Evolutionary conservation across 148 eudicot genomes (phyloP), one percentile per base, ranked within the genome.

Genomic region (Chenopodium suecicum): DNA sequence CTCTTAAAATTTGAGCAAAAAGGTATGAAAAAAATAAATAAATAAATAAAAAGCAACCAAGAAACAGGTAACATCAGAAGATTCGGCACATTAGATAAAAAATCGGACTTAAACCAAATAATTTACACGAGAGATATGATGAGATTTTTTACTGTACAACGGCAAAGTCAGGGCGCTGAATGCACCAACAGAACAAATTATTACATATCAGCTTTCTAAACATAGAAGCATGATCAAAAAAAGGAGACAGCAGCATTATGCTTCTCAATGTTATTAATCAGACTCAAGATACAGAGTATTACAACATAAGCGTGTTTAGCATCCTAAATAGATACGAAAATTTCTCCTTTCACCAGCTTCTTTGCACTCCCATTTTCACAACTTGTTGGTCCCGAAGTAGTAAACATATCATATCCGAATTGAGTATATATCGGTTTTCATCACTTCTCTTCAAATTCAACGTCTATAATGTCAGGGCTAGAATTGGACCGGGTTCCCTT

Each of bases 391-490:
- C 44, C 27, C 29, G 2, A 71, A 22, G 19, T 70, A 46, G 69
- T 46, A 10, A 29, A 62, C n/a, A 47, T 41, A 41, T 25, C 41
- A 13, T 48, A 41, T 10, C 32, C 46, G 1, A 9, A 16, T 20
- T 19, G 58, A 73, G 76, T 48, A n/a, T 48, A 73, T 11, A 73
- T 11, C 29, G 20, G 25, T 48, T 20, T 46, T 47, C n/a, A 44
- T 89, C 90, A 91, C 83, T 89, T 91, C 81, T 92, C 98, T 81
- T 94, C 98, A 73, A 87, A 92, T 76, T 94, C 98, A 69, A 94
- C 95, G 78, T 94, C 98, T 72, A 94, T 94, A 44, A 94, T 89
- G 13, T 94, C 91, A 25, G 90, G 92, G 29, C 86, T 74, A 37
- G 95, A 91, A 70, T 90, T 86, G 4, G 98, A 90, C 41, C 77